Evolutionary conservation across 805 yeast genomes (phyloP).

Genomic region (Cyberlindnera veronae): DNA sequence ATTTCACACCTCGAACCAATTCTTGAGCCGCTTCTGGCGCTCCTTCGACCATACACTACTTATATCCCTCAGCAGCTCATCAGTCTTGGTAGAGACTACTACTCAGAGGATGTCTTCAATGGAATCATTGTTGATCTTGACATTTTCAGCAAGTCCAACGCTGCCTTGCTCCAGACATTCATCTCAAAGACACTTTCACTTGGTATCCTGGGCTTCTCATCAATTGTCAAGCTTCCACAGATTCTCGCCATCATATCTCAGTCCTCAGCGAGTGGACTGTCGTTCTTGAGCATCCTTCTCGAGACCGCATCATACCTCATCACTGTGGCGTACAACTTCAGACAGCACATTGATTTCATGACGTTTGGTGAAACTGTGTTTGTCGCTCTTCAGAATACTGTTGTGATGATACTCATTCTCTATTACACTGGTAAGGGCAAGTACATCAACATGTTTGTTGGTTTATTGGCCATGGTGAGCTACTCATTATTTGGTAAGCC

Average conservation of each 20-base stretch:
- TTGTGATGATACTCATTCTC: conserved; percentile 31
- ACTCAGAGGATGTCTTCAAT: conserved; percentile 28
- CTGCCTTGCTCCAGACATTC: conserved; percentile 28
- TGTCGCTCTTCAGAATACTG: conserved; percentile 34
- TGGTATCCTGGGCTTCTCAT: conserved; percentile 35
- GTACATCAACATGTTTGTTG: conserved; percentile 19
- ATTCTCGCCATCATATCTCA: conserved; percentile 32
- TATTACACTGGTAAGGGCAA: conserved; percentile 15
- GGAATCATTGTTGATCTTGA: conserved; percentile 26
- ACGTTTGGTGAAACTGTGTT: conserved; percentile 39
- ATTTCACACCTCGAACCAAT: conserved; percentile 16
- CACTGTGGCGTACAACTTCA: conserved; percentile 34
- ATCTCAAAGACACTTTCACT: conserved; percentile 33
- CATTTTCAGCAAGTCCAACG: conserved; percentile 21
- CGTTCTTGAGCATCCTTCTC: conserved; percentile 30
- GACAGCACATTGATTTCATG: conserved; percentile 33
- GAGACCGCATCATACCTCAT: conserved; percentile 34
- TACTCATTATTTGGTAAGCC: conserved; percentile 24
- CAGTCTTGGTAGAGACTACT: conserved; percentile 23
- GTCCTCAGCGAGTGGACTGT: conserved; percentile 34
- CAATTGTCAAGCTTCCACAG: conserved; percentile 41
- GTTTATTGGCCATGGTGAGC: conserved; percentile 17
- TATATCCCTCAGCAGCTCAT: conserved; percentile 24
- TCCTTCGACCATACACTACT: conserved; percentile 18
- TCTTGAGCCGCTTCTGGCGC: conserved; percentile 17